Evolutionary conservation across 257 asterid species (phyloP), one percentile per base, ranked within the genome.

Genomic region (Capsicum chinense): DNA sequence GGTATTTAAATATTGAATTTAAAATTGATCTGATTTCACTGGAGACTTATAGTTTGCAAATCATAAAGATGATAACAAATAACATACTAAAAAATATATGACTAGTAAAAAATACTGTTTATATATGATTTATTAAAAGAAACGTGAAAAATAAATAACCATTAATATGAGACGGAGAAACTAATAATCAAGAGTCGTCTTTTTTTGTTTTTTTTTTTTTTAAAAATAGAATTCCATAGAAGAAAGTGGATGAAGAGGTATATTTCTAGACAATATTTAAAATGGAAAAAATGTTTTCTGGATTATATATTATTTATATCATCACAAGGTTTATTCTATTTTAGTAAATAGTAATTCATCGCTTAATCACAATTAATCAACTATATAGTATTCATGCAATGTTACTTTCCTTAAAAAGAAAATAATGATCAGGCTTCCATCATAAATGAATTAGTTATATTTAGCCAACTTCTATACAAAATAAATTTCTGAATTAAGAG

Each of bases 311-410:
- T 60, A 13, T 9, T n/a, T 60, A 60, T 12, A n/a, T 60, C 67
- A 60, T 60, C 1, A 12, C 13, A 60, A 60, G 13, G 35, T 60
- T 60, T 60, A n/a, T n/a, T 60, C 12, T 2, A 62, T 62, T 9
- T 8, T n/a, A 9, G 3, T 62, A 62, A 19, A 19, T 56, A 26
- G 33, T 26, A 26, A 26, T 2, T 19, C 37, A 62, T 62, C 35
- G 14, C 52, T 47, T 69, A 69, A 69, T 69, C 78, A 39, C 26
- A 68, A 15, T 68, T 68, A 68, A 44, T 68, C 44, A 64, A 64
- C 7, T 64, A 64, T 64, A 68, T 68, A 37, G 3, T 39, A 39
- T 35, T 7, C 15, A 35, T 15, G 37, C 50, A 67, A 67, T 67
- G 9, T 8, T 69, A 4, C 16, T 69, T 69, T 39, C 56, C 19